These are phyloP conservation scores for Coemansia sp. DNA, from an alignment of 192 early-diverging fungal species.

Conservation along the genomic window DNA sequence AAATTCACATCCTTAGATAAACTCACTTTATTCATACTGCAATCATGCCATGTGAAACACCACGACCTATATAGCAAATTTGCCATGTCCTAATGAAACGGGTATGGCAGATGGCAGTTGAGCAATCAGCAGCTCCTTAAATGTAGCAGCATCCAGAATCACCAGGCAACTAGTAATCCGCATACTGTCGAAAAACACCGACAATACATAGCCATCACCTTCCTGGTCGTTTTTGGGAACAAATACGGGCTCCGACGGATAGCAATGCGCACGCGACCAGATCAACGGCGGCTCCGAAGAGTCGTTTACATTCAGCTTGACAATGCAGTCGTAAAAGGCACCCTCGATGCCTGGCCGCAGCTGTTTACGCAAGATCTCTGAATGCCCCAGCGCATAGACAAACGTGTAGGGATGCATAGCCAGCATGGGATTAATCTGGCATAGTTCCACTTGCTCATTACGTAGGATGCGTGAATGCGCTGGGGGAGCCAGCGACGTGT, in stretches of 20 bases:
- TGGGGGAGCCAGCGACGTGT: conserved; percentile 13
- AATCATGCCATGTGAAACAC: too few species aligned
- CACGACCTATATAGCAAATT: conserved; percentile 44
- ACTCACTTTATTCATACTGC: too few species aligned
- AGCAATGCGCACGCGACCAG: conserved; percentile 63
- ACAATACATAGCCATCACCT: conserved; percentile 74
- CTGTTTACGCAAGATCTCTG: conserved; percentile 36
- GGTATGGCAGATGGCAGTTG: conserved; percentile 66
- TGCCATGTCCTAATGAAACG: conserved; percentile 68
- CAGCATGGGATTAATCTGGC: conserved; percentile 54
- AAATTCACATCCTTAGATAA: too few species aligned
- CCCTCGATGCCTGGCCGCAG: conserved; percentile 16
- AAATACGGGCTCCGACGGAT: conserved; percentile 78
- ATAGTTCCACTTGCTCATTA: conserved; percentile 54
- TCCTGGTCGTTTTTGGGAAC: conserved; percentile 62
- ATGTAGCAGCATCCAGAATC: conserved; percentile 68
- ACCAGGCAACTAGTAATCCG: conserved; percentile 65
- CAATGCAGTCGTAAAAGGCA: conserved; percentile 58
- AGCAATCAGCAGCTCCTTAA: conserved; percentile 64
- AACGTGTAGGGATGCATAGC: conserved; percentile 51
- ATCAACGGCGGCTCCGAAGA: conserved; percentile 21
- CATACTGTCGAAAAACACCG: conserved; percentile 69
- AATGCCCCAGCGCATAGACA: conserved; percentile 51
- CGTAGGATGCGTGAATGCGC: conserved; percentile 46
- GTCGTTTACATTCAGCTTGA: conserved; percentile 55